Conservation (phyloP, 2,329 filamentous ascomycete genomes). For the Penicillium polonicum region DNA sequence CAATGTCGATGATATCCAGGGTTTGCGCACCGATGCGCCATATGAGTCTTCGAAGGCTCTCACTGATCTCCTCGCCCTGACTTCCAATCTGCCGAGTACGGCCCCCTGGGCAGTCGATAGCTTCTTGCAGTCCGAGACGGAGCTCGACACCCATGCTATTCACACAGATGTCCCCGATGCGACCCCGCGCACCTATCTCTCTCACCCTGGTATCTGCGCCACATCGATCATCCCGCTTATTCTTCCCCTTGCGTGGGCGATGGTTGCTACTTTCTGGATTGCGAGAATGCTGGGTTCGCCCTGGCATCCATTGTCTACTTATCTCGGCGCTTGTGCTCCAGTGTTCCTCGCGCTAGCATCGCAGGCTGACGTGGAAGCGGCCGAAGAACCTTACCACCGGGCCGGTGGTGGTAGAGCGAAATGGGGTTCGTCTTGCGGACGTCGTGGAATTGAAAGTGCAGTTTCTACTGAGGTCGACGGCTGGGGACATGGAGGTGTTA, state of each 20-base stretch:
- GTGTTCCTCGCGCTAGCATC: conserved; percentile 75
- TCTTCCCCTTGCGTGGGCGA: conserved; percentile 66
- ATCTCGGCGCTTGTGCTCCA: conserved; percentile 72
- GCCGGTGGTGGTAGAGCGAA: conserved; percentile 65
- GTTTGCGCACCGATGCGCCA: conserved; percentile 58
- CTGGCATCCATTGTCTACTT: conserved; percentile 79
- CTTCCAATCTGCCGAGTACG: conserved; percentile 65
- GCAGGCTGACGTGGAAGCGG: conserved; percentile 45
- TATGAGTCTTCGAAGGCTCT: conserved; percentile 89
- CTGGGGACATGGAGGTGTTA: conserved; percentile 67
- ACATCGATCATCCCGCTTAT: conserved; percentile 78
- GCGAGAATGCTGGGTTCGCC: conserved; percentile 77
- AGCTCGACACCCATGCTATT: conserved; percentile 10
- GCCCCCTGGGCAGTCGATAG: conserved; percentile 52
- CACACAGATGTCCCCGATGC: conserved; percentile 34
- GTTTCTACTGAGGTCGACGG: conserved; percentile 81
- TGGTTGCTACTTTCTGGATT: conserved; percentile 67
- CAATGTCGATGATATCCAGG: conserved; percentile 71
- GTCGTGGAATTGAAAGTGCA: conserved; percentile 58
- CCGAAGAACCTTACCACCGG: conserved; percentile 51
- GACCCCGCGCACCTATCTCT: conserved; percentile 65
- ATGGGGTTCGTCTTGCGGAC: conserved; percentile 76
- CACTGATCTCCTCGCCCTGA: conserved; percentile 79
- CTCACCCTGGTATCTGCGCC: conserved; percentile 82
- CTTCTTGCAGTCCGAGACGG: conserved; percentile 47